These are phyloP conservation scores for Acacia concinna DNA, from an alignment of 331 rosid genomes.

Conservation along the genomic window DNA sequence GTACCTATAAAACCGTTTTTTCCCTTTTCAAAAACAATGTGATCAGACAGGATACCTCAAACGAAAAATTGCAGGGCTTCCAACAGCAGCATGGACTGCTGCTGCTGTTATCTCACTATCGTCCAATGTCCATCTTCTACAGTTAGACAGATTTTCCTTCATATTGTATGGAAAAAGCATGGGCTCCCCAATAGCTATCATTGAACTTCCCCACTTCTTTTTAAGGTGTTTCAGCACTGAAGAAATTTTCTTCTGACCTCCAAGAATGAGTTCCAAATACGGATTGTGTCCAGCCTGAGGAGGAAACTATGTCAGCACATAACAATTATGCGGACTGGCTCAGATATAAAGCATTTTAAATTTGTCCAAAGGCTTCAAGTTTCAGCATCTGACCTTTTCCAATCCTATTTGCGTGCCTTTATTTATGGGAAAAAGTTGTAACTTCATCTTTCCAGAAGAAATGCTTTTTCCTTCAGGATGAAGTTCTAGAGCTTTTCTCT, in stretches of 20 bases:
- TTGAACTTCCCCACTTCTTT: conserved; percentile 80
- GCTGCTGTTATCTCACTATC: conserved; percentile 51
- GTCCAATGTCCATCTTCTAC: conserved; percentile 67
- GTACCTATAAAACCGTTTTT: too few relatives aligned
- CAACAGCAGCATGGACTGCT: conserved; percentile 18
- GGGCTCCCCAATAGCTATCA: conserved; percentile 61
- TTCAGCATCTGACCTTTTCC: conserved; percentile 64
- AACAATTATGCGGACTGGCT: conserved; percentile 24
- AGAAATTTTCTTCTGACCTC: conserved; percentile 73
- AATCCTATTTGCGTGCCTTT: conserved; percentile 59
- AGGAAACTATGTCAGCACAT: conserved; percentile 17
- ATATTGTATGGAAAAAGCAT: conserved; percentile 59
- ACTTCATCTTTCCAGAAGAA: conserved; percentile 64
- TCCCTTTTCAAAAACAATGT: too few relatives aligned
- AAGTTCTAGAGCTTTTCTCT: conserved; percentile 28
- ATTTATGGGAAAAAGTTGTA: conserved; percentile 81
- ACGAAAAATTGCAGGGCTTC: conserved; percentile 72
- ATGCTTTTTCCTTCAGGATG: conserved; percentile 36
- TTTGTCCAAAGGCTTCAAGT: conserved; percentile 30
- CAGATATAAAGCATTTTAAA: conserved; percentile 17
- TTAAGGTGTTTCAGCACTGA: conserved; percentile 74
- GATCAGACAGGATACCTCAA: conserved; percentile 55
- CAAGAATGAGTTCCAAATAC: conserved; percentile 75
- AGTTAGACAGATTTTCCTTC: conserved; percentile 33
- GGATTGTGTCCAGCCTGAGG: conserved; percentile 77